Base-by-base conservation (phyloP, 2,329 filamentous ascomycete species). In the Epichloe elymi region DNA sequence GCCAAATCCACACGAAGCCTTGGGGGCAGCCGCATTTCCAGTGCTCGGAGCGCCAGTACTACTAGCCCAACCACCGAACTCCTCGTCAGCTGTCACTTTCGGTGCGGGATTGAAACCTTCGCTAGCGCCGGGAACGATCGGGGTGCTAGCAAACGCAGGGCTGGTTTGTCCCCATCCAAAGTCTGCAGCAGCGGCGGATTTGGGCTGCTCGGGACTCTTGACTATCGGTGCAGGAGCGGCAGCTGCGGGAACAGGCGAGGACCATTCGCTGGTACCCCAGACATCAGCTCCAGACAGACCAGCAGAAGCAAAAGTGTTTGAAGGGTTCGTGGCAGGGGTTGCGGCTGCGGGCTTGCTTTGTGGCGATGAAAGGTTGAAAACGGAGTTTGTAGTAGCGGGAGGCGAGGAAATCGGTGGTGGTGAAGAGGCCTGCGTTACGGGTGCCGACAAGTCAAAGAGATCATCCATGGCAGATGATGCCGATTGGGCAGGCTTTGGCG, bases 41-140 rank as follows among this genome's bases (percentile, higher is more conserved):
- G 71, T 61, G 35, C 68, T 63, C 1, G 68, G 63, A 8, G 73
- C 69, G 38, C 73, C 59, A 58, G 77, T 61, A 78, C 83, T 70
- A 75, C 88, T 94, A 46, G 87, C 82, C 91, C 91, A 97, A 12
- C 91, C 90, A 19, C 91, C 91, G 70, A 96, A 97, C 63, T 97
- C 91, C 67, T 97, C 91, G 60, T 97, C 91, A 0, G 87, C 85
- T 37, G 86, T 77, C 2, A 95, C 86, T 60, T 85, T 83, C 23
- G 87, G 82, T 40, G 73, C 70, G 50, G 72, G 63, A 49, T 73
- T 78, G 66, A 87, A 85, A 5, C 84, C 84, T 23, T 84, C 83
- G 57, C 76, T 76, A 0, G 78, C 71, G 1, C 79, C 77, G 2
- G 78, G 77, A 19, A 84, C 73, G 63, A 83, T 80, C 47, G 79